Evolutionary conservation across 306 rosid species (phyloP).

Genomic region (Herpetospermum pedunculosum): DNA sequence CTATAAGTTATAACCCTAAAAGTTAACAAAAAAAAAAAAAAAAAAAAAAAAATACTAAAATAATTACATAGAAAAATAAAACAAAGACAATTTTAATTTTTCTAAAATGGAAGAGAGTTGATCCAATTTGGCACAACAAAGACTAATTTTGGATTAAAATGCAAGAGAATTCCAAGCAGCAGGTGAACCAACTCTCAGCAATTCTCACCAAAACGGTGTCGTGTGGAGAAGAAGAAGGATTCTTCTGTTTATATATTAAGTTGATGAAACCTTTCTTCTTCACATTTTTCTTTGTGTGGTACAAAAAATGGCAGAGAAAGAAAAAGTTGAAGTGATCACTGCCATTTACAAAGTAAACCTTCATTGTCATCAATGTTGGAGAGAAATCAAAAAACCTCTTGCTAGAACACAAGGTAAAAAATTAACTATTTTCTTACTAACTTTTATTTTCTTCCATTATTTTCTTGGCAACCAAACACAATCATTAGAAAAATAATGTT

Average conservation of each 20-base stretch:
- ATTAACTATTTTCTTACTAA: background rate
- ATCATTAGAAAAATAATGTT: background rate
- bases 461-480: background rate
- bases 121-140: background rate
- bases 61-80: no score
- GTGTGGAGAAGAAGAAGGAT: background rate
- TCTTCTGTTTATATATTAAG: background rate
- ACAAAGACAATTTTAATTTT: no score
- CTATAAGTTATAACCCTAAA: no score
- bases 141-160: background rate
- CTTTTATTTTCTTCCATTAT: background rate
- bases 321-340: slow-evolving; percentile 31
- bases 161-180: background rate
- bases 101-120: background rate
- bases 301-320: slow-evolving; percentile 26
- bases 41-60: no score
- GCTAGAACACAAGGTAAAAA: slow-evolving; percentile 42
- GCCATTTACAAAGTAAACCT: slow-evolving; percentile 66
- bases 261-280: background rate
- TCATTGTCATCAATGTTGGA: slow-evolving; percentile 70
- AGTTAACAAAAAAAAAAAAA: no score
- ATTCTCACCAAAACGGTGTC: slow-evolving; percentile 10
- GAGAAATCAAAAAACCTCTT: slow-evolving; percentile 64
- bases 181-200: slow-evolving; percentile 1
- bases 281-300: background rate